Evolutionary conservation across 2,329 filamentous ascomycete species (phyloP), one percentile per base, ranked within the genome.

Genomic region (Hypoxylon sp.): DNA sequence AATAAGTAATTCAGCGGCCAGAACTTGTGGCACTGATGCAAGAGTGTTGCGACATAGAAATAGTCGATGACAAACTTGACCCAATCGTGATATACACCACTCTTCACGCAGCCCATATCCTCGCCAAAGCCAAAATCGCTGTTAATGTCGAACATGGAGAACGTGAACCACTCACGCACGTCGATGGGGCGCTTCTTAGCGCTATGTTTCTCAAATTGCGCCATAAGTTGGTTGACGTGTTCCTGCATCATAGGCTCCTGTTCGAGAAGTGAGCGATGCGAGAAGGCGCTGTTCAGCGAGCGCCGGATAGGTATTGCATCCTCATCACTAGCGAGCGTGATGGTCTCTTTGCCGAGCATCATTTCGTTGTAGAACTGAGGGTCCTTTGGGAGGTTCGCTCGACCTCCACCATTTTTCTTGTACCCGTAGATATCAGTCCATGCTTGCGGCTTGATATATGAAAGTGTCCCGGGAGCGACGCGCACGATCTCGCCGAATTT

Each of bases 241-340:
- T 55, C 43, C 45, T 63, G 63, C 30, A 66, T 54, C 53, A 66
- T 54, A 8, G 58, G 52, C 43, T 66, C 63, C 39, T 66, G 58
- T 37, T 61, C 54, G 5, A 62, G 41, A 34, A 66, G 50, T 21
- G 58, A 30, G n/a, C 59, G 48, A 32, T 62, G 58, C 12, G 58
- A 47, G 32, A 66, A 66, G 11, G 58, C 63, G 5, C 19, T 58
- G 29, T 30, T 30, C 29, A 30, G 29, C 4, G 29, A 30, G 2
- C 29, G 29, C 29, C 29, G 29, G 29, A 30, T 30, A 30, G 29
- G 29, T 7, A 30, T 30, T 30, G 29, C 29, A 30, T 30, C 29
- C 4, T 30, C 29, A 9, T 30, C 29, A 9, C 29, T 30, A 7
- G 7, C 29, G 29, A 30, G 29, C 4, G 29, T 30, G 29, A 30